phyloP scores from a whole-genome alignment of 805 yeast species.

The Candida michaelii region DNA sequence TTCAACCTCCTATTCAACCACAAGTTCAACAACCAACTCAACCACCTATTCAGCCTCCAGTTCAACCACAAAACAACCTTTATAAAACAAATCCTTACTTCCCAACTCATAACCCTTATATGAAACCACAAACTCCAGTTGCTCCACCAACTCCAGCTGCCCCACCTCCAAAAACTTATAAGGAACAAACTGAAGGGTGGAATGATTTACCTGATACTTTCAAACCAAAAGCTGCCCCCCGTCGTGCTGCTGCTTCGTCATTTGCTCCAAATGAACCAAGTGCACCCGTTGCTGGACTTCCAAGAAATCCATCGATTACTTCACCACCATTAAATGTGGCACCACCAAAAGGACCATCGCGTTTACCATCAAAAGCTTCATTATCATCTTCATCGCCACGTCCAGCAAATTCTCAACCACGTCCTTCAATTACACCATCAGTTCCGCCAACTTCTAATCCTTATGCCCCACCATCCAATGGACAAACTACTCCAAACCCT shows the following conservation, averaged over 20 bases:
- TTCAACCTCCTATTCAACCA: too few relatives aligned
- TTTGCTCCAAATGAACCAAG: constrained; percentile 17
- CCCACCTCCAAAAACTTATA: constrained; percentile 28
- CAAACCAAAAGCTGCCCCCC: constrained; percentile 39
- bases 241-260: constrained; percentile 47
- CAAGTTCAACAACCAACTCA: too few relatives aligned
- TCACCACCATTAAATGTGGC: constrained; percentile 8
- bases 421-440: constrained; percentile 16
- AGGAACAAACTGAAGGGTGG: constrained; percentile 65
- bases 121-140: constrained; percentile 27
- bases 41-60: too few relatives aligned
- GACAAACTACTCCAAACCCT: constrained; percentile 16
- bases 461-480: constrained; percentile 23
- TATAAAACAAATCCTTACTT: constrained; percentile 21
- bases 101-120: constrained; percentile 32
- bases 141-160: constrained; percentile 18
- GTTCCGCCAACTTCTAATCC: constrained; percentile 22
- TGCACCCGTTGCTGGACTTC: constrained; percentile 13
- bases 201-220: constrained; percentile 63
- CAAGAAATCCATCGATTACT: constrained; percentile 7
- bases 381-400: constrained; percentile 13
- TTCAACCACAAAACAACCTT: not conserved
- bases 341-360: constrained; percentile 24
- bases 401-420: constrained; percentile 15
- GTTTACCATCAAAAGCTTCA: constrained; percentile 24